Conservation (phyloP, 2,329 filamentous ascomycete species). For the Phaeosphaeriaceae sp. region DNA sequence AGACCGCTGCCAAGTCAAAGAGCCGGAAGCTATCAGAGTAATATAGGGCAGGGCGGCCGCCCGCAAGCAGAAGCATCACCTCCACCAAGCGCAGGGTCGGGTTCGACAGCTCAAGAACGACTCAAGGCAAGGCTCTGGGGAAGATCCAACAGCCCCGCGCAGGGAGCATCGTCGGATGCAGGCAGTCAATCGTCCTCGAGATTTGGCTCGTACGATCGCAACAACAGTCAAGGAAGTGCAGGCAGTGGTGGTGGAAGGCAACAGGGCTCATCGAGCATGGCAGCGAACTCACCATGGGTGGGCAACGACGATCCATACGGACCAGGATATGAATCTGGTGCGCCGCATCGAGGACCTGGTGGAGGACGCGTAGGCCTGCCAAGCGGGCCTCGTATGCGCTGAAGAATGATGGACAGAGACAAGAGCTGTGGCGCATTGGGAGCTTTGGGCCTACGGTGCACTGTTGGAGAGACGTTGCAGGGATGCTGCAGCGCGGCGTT, state of each 20-base stretch:
- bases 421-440: slow-evolving; percentile 24
- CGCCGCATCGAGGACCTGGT: slow-evolving; percentile 33
- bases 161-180: slow-evolving; percentile 32
- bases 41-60: slow-evolving; percentile 48
- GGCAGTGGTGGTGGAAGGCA: slow-evolving; percentile 35
- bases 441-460: slow-evolving; percentile 7
- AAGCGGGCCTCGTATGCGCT: slow-evolving; percentile 49
- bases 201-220: slow-evolving; percentile 39
- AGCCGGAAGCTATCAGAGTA: slow-evolving; percentile 75
- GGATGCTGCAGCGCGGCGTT: slow-evolving; percentile 2
- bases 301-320: slow-evolving; percentile 43
- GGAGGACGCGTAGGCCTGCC: slow-evolving; percentile 47
- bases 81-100: slow-evolving; percentile 49
- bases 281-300: slow-evolving; percentile 42
- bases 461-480: not conserved
- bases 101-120: slow-evolving; percentile 76
- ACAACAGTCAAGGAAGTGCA: slow-evolving; percentile 36
- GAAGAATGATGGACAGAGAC: slow-evolving; percentile 10
- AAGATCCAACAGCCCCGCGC: slow-evolving; percentile 63
- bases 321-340: slow-evolving; percentile 29
- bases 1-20: slow-evolving; percentile 75
- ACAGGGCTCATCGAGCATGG: slow-evolving; percentile 36
- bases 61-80: slow-evolving; percentile 42
- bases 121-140: slow-evolving; percentile 81
- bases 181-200: slow-evolving; percentile 12